These are phyloP conservation scores for Ciborinia camelliae DNA, from an alignment of 2,329 filamentous ascomycete species.

Conservation along the genomic window DNA sequence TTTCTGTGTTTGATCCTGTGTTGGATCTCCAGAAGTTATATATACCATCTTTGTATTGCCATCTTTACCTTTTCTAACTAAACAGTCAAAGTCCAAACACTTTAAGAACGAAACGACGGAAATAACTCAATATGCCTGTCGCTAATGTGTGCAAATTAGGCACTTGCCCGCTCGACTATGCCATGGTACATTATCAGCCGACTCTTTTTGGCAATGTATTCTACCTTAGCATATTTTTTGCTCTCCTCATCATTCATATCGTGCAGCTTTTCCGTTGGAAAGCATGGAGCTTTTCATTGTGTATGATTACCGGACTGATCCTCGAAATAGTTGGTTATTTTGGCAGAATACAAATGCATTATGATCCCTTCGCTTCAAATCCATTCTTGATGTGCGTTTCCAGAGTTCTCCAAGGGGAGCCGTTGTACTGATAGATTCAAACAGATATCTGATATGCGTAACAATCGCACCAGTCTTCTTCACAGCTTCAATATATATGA, in stretches of 20 bases:
- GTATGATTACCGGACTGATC: slow-evolving; percentile 51
- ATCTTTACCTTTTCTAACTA: not conserved
- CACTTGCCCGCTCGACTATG: not conserved
- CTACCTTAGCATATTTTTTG: slow-evolving; percentile 24
- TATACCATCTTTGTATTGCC: not conserved
- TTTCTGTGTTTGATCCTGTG: not conserved
- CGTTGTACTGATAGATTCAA: slow-evolving; percentile 11
- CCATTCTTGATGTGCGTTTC: slow-evolving; percentile 28
- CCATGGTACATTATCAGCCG: not conserved
- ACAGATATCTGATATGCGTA: slow-evolving; percentile 55
- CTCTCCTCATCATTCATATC: slow-evolving; percentile 25
- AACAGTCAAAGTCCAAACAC: not conserved
- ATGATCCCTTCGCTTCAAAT: slow-evolving; percentile 24
- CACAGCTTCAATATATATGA: slow-evolving; percentile 59
- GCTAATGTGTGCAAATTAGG: not conserved
- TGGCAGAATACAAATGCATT: slow-evolving; percentile 39
- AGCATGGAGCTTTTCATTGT: slow-evolving; percentile 54
- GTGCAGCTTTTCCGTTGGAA: slow-evolving; percentile 42
- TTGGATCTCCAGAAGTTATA: not conserved
- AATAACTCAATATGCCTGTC: not conserved
- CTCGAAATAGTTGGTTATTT: slow-evolving; percentile 57
- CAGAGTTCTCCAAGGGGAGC: not conserved
- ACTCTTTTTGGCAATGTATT: slow-evolving; percentile 8
- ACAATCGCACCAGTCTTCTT: slow-evolving; percentile 45
- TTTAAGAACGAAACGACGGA: too few relatives aligned